phyloP scores from a whole-genome alignment of 2,329 filamentous ascomycete genomes.

The Hypoxylon sp. region DNA sequence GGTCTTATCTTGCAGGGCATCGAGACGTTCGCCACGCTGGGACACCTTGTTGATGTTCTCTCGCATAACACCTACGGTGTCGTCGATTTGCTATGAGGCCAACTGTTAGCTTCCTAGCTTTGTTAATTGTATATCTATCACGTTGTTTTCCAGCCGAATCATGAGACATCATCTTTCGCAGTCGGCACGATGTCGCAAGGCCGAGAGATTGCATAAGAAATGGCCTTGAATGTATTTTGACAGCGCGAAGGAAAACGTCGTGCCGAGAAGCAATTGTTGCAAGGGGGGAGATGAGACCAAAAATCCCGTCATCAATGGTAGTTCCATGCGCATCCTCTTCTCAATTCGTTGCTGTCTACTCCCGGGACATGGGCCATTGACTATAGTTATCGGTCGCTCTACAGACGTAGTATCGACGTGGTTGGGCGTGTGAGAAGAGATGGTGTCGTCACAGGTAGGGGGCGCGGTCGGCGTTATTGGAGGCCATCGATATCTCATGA shows the following conservation, averaged over 20 bases:
- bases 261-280: background rate
- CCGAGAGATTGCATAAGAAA: background rate
- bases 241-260: background rate
- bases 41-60: conserved; percentile 98
- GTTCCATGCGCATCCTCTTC: conserved; percentile 18
- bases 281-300: background rate
- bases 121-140: conserved; percentile 28
- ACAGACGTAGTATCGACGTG: conserved; percentile 1
- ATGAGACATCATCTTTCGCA: conserved; percentile 37
- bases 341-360: conserved; percentile 2
- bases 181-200: conserved; percentile 6
- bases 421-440: conserved; percentile 6
- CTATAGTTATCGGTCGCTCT: background rate
- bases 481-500: conserved; percentile 43
- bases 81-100: conserved; percentile 93
- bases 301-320: conserved; percentile 5
- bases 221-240: background rate
- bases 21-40: conserved; percentile 77
- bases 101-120: conserved; percentile 75
- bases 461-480: conserved; percentile 25
- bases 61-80: conserved; percentile 94
- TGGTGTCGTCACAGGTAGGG: conserved; percentile 13
- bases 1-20: conserved; percentile 65
- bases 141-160: conserved; percentile 38
- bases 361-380: background rate